Conservation (phyloP, 2,329 filamentous ascomycete species). For the Xenoacremonium recifei region DNA sequence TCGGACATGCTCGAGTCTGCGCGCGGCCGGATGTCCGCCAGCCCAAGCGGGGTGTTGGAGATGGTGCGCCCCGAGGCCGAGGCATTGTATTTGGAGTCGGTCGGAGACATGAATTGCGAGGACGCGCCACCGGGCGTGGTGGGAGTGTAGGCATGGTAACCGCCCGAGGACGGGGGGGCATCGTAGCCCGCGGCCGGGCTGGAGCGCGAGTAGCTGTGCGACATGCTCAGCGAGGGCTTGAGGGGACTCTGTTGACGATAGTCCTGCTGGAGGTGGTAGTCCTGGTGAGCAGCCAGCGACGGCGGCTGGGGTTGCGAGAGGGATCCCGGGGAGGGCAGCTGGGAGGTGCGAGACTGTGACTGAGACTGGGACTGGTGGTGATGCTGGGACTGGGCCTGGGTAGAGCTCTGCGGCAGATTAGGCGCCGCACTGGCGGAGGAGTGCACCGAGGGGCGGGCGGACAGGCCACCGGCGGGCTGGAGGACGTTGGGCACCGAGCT, state of each 20-base stretch:
- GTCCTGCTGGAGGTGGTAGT: slow-evolving; percentile 44
- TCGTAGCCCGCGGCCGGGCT: slow-evolving; percentile 69
- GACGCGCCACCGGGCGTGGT: slow-evolving; percentile 61
- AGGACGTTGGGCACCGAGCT: slow-evolving; percentile 56
- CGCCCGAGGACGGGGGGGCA: slow-evolving; percentile 47
- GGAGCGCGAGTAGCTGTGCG: slow-evolving; percentile 80
- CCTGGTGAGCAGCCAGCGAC: slow-evolving; percentile 44
- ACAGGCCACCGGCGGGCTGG: slow-evolving; percentile 50
- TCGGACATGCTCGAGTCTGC: slow-evolving; percentile 81
- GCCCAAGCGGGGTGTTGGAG: slow-evolving; percentile 84
- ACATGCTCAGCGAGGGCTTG: slow-evolving; percentile 62
- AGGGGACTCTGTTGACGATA: slow-evolving; percentile 47
- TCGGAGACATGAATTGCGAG: slow-evolving; percentile 64
- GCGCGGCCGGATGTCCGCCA: slow-evolving; percentile 87
- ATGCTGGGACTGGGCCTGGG: slow-evolving; percentile 18
- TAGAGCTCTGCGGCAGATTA: slow-evolving; percentile 39
- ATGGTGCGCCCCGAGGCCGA: slow-evolving; percentile 60
- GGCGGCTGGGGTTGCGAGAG: slow-evolving; percentile 58
- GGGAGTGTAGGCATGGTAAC: slow-evolving; percentile 56
- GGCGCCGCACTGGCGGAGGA: slow-evolving; percentile 31
- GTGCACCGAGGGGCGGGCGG: slow-evolving; percentile 30
- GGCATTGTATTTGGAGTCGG: slow-evolving; percentile 54
- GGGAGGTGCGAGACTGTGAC: slow-evolving; percentile 28
- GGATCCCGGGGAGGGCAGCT: too few species aligned
- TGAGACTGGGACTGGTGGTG: slow-evolving; percentile 35